These are phyloP conservation scores for Phytophthora idaei DNA, from an alignment of 352 stramenopile species.

Conservation along the genomic window DNA sequence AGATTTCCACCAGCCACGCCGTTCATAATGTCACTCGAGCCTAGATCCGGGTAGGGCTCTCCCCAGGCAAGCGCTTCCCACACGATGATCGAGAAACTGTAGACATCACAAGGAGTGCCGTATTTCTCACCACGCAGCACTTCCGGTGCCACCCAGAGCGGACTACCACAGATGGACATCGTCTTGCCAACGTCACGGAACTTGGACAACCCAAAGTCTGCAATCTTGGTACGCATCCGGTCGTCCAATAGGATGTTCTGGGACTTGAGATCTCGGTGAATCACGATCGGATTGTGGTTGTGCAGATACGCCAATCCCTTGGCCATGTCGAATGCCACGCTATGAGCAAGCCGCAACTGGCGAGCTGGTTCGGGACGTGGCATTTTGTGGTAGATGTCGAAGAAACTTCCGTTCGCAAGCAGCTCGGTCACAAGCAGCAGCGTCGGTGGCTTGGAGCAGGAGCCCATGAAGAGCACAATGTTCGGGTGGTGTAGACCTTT, in stretches of 20 bases:
- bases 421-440: constrained; percentile 96
- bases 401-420: constrained; percentile 84
- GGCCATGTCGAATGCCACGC: constrained; percentile 89
- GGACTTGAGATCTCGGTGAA: constrained; percentile 93
- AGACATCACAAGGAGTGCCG: constrained; percentile 80
- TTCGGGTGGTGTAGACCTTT: constrained; percentile 95
- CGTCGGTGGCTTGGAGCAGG: constrained; percentile 96
- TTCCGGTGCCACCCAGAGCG: constrained; percentile 82
- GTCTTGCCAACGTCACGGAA: constrained; percentile 88
- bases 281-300: constrained; percentile 96
- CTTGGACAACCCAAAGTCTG: constrained; percentile 83
- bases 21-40: constrained; percentile 88
- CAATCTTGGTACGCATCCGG: constrained; percentile 87
- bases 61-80: constrained; percentile 83
- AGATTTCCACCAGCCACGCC: constrained; percentile 78
- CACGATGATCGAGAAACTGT: constrained; percentile 92
- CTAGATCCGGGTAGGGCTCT: constrained; percentile 80
- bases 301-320: constrained; percentile 97
- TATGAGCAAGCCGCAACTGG: constrained; percentile 73
- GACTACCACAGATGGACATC: constrained; percentile 86
- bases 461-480: constrained; percentile 98
- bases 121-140: constrained; percentile 86
- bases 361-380: constrained; percentile 54
- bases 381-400: constrained; percentile 90
- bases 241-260: constrained; percentile 85